Evolutionary conservation across 768 basidiomycete species (phyloP), one percentile per base, ranked within the genome.

Genomic region (Pulveroboletus ravenelii): DNA sequence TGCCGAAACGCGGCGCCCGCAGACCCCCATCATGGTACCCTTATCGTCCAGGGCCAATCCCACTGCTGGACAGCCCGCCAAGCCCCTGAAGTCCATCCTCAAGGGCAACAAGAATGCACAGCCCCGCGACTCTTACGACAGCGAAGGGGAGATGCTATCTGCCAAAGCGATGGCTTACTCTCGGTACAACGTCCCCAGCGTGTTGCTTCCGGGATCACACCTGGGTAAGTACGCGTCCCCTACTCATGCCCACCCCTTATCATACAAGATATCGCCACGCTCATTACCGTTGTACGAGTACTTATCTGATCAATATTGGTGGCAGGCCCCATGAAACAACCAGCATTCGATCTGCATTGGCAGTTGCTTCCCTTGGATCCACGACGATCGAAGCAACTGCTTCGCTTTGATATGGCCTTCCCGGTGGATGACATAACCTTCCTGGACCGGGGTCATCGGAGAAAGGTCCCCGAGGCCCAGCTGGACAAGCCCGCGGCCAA

Each of bases 331-430:
- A 72, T 68, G 64, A 76, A 75, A 54, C 66, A 57, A 12, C 73
- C 74, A 27, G 62, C 71, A 1, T 66, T 75, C 42, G 60, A 74
- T 50, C 54, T 78, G 48, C 72, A 72, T 53, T 82, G 79, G 80
- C 74, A 74, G 45, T 58, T 80, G 15, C 68, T 77, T 38, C 74
- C 77, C 15, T 77, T 64, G 48, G 63, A 66, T 47, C 41, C 39
- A 29, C 63, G 68, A 20, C 56, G 61, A 47, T 61, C 66, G 40
- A 70, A 59, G 37, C 75, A 70, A 8, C 56, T 69, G 18, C 50
- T 81, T 13, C 74, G 72, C 52, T 82, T 81, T 61, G 81, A 82
- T 50, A 62, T 74, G 51, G 76, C 72, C 5, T 78, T 79, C 55
- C 62, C 62, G 55, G 76, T 62, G 65, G 78, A 58, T 23, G 61